phyloP scores from a whole-genome alignment of 83 land plant genomes.

The Thuja plicata region DNA sequence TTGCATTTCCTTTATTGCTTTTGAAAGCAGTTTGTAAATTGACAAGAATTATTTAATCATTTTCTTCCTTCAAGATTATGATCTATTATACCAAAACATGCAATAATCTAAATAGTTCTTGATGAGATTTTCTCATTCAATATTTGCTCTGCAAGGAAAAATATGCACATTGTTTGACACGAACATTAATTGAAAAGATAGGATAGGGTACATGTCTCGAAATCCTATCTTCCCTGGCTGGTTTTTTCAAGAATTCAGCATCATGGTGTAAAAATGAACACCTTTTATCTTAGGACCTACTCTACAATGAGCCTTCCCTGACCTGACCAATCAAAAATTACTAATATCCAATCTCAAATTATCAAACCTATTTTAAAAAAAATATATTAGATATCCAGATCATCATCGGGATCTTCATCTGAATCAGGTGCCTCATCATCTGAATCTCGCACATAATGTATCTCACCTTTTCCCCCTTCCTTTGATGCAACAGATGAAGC shows the following conservation, averaged over 20 bases:
- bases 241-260: not conserved
- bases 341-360: not conserved
- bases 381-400: conserved; percentile 84
- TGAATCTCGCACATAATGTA: conserved; percentile 87
- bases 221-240: not conserved
- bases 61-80: not conserved
- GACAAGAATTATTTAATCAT: not conserved
- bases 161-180: not conserved
- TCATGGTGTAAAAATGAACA: not conserved
- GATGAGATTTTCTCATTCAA: not conserved
- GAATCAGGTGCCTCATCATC: conserved; percentile 92
- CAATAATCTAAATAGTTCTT: not conserved
- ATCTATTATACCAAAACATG: not conserved
- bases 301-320: not conserved
- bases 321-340: not conserved
- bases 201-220: not conserved
- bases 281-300: not conserved
- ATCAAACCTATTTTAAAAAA: not conserved
- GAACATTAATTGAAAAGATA: not conserved
- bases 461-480: conserved; percentile 56
- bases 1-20: not conserved
- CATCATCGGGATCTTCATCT: conserved; percentile 98
- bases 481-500: not conserved
- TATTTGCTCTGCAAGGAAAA: not conserved
- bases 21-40: not conserved